Evolutionary conservation across 371 early-diverging fungal species (phyloP).

Genomic region (Circinella minor): DNA sequence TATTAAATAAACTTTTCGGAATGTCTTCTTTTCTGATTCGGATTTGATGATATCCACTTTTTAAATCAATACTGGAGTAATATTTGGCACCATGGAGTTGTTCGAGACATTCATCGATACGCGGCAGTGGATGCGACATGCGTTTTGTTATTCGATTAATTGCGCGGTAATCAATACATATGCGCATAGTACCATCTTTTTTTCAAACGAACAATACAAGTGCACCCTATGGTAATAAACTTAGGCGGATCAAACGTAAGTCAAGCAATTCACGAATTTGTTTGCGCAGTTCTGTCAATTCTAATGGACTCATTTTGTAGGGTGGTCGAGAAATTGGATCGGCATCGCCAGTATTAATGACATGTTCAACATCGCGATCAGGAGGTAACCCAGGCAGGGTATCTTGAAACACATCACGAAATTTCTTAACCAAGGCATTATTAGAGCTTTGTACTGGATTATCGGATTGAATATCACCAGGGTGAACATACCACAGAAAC

Average conservation of each 20-base stretch:
- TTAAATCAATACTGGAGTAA: slow-evolving; percentile 52
- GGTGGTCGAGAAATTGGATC: slow-evolving; percentile 16
- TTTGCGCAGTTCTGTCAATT: slow-evolving; percentile 27
- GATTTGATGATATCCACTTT: slow-evolving; percentile 18
- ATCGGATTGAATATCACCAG: no score
- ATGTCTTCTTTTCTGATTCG: slow-evolving; percentile 17
- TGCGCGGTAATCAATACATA: slow-evolving; percentile 56
- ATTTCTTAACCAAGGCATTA: no score
- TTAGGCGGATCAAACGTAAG: slow-evolving; percentile 31
- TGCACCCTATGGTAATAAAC: background rate
- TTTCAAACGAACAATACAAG: background rate
- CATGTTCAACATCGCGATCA: slow-evolving; percentile 6
- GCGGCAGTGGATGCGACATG: slow-evolving; percentile 1
- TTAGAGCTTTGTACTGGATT: background rate
- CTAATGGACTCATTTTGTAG: slow-evolving; percentile 31
- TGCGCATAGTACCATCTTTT: slow-evolving; percentile 25
- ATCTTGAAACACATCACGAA: slow-evolving; percentile 12
- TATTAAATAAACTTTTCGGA: slow-evolving; percentile 30
- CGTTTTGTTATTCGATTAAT: slow-evolving; percentile 17
- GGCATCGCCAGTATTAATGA: slow-evolving; percentile 9
- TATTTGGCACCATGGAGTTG: slow-evolving; percentile 26
- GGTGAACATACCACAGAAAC: background rate
- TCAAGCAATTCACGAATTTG: slow-evolving; percentile 22
- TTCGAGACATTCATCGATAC: slow-evolving; percentile 48
- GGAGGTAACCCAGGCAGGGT: slow-evolving; percentile 12